Evolutionary conservation across 139 green algal species (phyloP), one percentile per base, ranked within the genome.

Genomic region (Chlorella vulgaris): DNA sequence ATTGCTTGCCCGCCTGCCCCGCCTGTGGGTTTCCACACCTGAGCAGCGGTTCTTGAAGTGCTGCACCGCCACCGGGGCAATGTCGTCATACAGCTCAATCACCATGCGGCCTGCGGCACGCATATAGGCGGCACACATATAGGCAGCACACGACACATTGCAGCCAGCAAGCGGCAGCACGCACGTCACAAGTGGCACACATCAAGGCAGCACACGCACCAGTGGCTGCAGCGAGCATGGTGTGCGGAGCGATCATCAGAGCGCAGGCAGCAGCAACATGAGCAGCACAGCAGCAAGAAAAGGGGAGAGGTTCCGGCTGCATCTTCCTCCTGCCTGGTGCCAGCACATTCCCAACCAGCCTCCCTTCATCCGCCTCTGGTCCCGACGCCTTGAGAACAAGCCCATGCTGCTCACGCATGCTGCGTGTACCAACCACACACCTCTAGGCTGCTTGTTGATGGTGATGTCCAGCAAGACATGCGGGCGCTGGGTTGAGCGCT

Each of bases 31-130:
- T 29, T 24, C 24, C 40, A n/a, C 75, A 81, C 60, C 75, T 28
- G 61, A 68, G 73, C 91, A 94, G 38, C 91, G 80, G 77, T 88
- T 91, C 47, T 88, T 63, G 35, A 95, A 83, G 81, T 93, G 88
- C 24, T 66, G 74, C 1, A 82, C 83, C 18, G 87, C 89, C 50
- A 89, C 76, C 7, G 92, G 90, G 2, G 88, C 74, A 0, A 90
- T 33, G 38, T 95, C 92, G 7, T 94, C 86, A 87, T 89, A 95
- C 55, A 95, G 60, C 85, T 95, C 92, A 26, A 95, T 71, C 29
- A 95, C 88, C 35, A 95, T 15, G 0, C 91, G 86, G 0, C 92
- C 92, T 92, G 87, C 70, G 40, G 43, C 35, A 58, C 47, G 55
- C 51, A 74, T 42, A 75, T 22, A 66, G 40, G 60, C 4, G 22